Evolutionary conservation across 2,329 filamentous ascomycete genomes (phyloP).

Genomic region (Diaporthe caulivora): DNA sequence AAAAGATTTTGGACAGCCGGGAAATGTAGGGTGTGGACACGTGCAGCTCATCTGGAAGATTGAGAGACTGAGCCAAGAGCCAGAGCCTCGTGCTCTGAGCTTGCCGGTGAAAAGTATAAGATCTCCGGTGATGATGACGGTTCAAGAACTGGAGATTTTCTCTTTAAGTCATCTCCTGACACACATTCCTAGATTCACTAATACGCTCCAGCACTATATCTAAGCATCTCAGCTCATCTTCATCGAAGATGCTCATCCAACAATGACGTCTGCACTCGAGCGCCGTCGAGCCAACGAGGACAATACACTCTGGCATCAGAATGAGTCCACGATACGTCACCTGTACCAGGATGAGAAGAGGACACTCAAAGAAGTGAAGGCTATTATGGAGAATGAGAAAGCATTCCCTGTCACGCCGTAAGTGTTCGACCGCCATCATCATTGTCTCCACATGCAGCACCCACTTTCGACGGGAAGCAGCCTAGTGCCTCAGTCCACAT

Average conservation of each 20-base stretch:
- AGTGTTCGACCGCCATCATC: background rate
- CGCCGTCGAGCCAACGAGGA: background rate
- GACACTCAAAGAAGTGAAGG: constrained; percentile 14
- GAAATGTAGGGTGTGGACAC: background rate
- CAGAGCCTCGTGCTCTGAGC: background rate
- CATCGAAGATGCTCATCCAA: background rate
- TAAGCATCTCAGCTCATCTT: background rate
- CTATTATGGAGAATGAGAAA: constrained; percentile 1
- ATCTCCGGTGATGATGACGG: background rate
- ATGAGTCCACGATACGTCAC: background rate
- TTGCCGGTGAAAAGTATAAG: too few species aligned
- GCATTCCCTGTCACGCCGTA: constrained; percentile 5
- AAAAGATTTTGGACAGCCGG: background rate
- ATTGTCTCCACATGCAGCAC: too few species aligned
- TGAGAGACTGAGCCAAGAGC: background rate
- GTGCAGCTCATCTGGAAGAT: background rate
- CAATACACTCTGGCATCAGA: background rate
- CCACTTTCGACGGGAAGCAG: too few species aligned
- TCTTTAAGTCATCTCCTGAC: too few species aligned
- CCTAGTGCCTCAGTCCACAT: too few species aligned
- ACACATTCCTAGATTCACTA: too few species aligned
- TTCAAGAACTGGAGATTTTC: background rate
- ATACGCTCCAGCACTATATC: background rate
- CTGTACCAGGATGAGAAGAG: constrained; percentile 25
- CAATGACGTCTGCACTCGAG: background rate